A percentile compares a stretch with the other conserved stretches of the same genome.
These are phyloP conservation scores for Kluyveromyces marxianus DNA, from an alignment of 1,139 yeast genomes.

Conservation along the genomic window DNA sequence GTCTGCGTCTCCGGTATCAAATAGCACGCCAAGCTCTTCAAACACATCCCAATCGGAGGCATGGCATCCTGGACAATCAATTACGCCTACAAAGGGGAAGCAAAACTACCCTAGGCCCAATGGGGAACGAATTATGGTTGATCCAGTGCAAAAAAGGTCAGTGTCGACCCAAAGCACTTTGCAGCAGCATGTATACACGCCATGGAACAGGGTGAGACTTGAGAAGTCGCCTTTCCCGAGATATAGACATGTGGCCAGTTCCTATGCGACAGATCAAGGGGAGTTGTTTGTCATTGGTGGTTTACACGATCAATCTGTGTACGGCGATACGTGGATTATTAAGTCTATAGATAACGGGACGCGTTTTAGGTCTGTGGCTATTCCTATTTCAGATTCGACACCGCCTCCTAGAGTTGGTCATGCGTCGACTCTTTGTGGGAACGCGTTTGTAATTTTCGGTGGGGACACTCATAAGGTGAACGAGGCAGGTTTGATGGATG, in stretches of 20 bases:
- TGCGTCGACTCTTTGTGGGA: conserved; percentile 85
- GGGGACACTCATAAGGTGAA: conserved; percentile 92
- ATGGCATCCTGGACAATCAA: not conserved
- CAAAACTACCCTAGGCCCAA: conserved; percentile 6
- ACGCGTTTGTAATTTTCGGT: conserved; percentile 91
- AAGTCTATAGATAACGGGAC: conserved; percentile 40
- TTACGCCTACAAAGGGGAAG: not conserved
- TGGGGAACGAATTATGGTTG: conserved; percentile 2
- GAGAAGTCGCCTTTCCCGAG: conserved; percentile 86
- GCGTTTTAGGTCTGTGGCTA: conserved; percentile 47
- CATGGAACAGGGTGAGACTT: conserved; percentile 73
- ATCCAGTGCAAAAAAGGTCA: conserved; percentile 23
- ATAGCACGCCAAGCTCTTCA: conserved; percentile 2
- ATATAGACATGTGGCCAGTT: conserved; percentile 83
- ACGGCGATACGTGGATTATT: conserved; percentile 89
- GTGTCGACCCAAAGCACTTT: conserved; percentile 25
- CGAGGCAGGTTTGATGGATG: conserved; percentile 72
- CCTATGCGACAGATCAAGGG: conserved; percentile 68
- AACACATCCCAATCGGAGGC: conserved; percentile 2
- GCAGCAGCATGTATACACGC: conserved; percentile 32
- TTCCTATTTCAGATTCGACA: conserved; percentile 61
- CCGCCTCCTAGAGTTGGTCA: conserved; percentile 98
- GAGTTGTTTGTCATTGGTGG: conserved; percentile 93
- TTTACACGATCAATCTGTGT: conserved; percentile 81
- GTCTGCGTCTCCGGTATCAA: conserved; percentile 9